These are phyloP conservation scores for Agroathelia rolfsii DNA, from an alignment of 1,284 basidiomycete genomes.

Conservation along the genomic window DNA sequence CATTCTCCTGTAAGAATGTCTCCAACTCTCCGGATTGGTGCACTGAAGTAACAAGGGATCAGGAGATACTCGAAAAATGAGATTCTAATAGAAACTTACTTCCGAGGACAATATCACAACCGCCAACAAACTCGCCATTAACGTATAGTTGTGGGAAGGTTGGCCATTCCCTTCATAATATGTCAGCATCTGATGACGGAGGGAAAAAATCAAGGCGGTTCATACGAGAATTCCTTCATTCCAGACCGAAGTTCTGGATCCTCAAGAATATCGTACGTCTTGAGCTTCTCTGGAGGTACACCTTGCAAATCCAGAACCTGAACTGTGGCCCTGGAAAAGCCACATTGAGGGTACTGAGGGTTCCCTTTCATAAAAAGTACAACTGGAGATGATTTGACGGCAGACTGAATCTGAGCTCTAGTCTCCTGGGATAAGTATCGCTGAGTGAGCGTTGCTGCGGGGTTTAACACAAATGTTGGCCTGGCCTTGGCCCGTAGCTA, in stretches of 20 bases:
- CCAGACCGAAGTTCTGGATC: constrained; percentile 75
- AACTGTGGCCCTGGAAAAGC: constrained; percentile 89
- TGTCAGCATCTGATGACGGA: constrained; percentile 2
- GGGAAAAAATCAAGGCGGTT: too few relatives aligned
- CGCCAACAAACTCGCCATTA: constrained; percentile 92
- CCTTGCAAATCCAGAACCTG: constrained; percentile 88
- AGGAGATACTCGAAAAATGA: constrained; percentile 3
- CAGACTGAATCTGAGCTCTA: constrained; percentile 26
- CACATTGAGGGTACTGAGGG: constrained; percentile 80
- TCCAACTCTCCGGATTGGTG: constrained; percentile 95
- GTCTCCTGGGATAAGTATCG: constrained; percentile 10
- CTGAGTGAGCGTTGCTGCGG: neutral
- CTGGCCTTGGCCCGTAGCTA: too few relatives aligned
- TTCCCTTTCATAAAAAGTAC: constrained; percentile 99
- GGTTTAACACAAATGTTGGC: too few relatives aligned
- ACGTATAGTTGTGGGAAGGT: constrained; percentile 96
- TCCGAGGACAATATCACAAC: constrained; percentile 88
- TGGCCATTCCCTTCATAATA: constrained; percentile 95
- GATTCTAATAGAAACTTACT: constrained; percentile 49
- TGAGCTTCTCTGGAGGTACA: constrained; percentile 70
- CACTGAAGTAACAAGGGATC: constrained; percentile 42
- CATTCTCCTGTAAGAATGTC: constrained; percentile 65
- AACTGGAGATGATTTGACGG: constrained; percentile 49
- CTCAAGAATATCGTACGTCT: constrained; percentile 85
- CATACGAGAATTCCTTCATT: constrained; percentile 95